These are phyloP conservation scores for Craspedostauros australis DNA, from an alignment of 108 stramenopile species.

Conservation along the genomic window DNA sequence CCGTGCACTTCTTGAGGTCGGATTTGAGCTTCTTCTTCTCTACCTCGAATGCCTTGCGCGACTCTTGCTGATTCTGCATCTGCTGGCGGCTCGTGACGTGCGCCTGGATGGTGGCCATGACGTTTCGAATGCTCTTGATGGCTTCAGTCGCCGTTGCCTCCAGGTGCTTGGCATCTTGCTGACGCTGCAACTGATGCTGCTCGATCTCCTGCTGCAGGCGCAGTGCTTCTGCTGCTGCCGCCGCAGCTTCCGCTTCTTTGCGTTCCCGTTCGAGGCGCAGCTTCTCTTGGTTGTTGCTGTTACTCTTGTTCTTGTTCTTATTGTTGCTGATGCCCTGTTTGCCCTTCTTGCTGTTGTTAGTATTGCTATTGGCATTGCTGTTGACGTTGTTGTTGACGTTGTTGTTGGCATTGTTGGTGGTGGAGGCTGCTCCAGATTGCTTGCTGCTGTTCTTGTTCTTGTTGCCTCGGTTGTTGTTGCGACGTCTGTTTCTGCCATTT, in stretches of 20 bases:
- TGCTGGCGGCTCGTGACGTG: not conserved
- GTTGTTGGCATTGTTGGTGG: too few relatives aligned
- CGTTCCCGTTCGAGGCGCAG: constrained; percentile 19
- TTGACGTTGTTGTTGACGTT: not conserved
- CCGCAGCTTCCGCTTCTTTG: constrained; percentile 18
- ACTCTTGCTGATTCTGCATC: constrained; percentile 8
- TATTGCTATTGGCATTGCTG: constrained; percentile 3
- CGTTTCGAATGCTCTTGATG: constrained; percentile 20
- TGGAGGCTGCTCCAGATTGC: not conserved
- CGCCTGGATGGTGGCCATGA: constrained; percentile 3
- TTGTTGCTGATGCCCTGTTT: constrained; percentile 8
- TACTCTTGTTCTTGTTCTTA: not conserved
- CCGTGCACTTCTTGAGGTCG: constrained; percentile 93
- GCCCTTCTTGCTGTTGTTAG: not conserved
- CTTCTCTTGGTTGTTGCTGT: constrained; percentile 13
- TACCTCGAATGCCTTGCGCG: constrained; percentile 52
- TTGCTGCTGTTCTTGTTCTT: constrained; percentile 4
- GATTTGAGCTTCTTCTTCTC: constrained; percentile 84
- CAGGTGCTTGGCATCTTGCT: constrained; percentile 13
- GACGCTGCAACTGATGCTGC: constrained; percentile 20
- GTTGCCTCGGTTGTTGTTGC: not conserved
- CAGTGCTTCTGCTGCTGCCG: constrained; percentile 26
- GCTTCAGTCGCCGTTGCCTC: constrained; percentile 12
- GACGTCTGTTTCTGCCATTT: not conserved
- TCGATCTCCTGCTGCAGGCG: constrained; percentile 22